These are phyloP conservation scores for Aspergillus bridgeri DNA, from an alignment of 495 filamentous ascomycete species.

Conservation along the genomic window DNA sequence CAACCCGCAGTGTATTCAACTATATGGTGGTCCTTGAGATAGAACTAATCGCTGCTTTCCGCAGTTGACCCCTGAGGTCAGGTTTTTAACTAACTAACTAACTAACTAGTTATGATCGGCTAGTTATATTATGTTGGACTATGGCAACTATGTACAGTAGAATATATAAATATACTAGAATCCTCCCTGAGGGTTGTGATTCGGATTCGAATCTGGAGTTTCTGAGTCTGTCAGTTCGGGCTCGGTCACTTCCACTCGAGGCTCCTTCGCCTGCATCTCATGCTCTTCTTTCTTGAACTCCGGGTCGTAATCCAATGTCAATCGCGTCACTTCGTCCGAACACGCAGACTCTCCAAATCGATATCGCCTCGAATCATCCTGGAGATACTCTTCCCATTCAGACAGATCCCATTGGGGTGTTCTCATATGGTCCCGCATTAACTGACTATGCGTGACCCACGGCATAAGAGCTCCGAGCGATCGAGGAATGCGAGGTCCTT, in stretches of 20 bases:
- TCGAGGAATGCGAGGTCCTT: slow-evolving; percentile 20
- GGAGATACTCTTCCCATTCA: not conserved
- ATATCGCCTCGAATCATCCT: not conserved
- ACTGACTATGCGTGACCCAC: slow-evolving; percentile 19
- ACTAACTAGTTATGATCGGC: no score
- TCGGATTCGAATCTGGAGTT: not conserved
- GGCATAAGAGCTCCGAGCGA: slow-evolving; percentile 24
- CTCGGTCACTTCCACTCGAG: not conserved
- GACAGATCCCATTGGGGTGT: not conserved
- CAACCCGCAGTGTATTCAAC: no score
- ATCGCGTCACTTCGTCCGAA: not conserved
- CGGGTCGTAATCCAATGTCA: not conserved
- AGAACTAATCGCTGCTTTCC: no score
- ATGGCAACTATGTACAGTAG: no score
- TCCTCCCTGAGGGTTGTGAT: not conserved
- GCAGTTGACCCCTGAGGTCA: no score
- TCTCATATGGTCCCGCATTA: slow-evolving; percentile 10
- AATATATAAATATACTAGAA: no score
- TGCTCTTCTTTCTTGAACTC: not conserved
- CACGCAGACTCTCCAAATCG: not conserved
- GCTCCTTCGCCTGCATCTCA: not conserved
- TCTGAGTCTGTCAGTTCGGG: not conserved
- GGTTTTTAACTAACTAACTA: no score
- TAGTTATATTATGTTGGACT: no score
- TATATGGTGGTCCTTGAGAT: no score